Evolutionary conservation across 805 yeast species (phyloP), one percentile per base, ranked within the genome.

Genomic region (Aciculoconidium aculeatum): DNA sequence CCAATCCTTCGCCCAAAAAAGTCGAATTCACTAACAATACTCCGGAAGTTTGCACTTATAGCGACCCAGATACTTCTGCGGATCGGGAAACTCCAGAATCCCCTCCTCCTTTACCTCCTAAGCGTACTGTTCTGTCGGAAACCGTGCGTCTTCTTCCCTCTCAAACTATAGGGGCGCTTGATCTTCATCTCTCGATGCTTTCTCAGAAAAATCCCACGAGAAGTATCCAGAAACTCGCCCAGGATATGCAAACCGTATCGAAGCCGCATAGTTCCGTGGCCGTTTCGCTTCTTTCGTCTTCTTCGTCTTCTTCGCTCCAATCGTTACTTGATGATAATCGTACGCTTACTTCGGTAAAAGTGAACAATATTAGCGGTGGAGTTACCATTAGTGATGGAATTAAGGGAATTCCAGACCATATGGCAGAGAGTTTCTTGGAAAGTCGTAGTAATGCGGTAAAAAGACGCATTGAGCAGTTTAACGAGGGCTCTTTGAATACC

Each of bases 301-400:
- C 66, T 6, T 61, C 68, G 4, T 66, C 61, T 39, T 58, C 66
- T 3, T 64, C 69, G 4, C 46, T 58, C 28, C 62, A 55, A 34
- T 55, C 63, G 8, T 44, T 59, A 20, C 31, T 40, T 25, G 60
- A 55, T 12, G 39, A 40, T 17, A 57, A 58, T 33, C 39, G 65
- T 19, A 28, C 37, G 7, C 44, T 59, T 38, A 35, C 44, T 7
- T 38, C 49, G 15, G 25, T 46, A 3, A 27, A 26, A 7, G 27
- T 31, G 7, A 41, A 44, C 9, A 49, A 48, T 21, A 23, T 35
- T 4, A 26, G 22, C 13, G 39, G 30, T 8, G 41, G 41, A 3
- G 37, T 63, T 3, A 50, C 57, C 36, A 42, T 64, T 28, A 58
- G 58, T 34, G 68, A 63, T 36, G 70, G 70, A 3, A 60, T 64